Base-by-base conservation (phyloP, 2,329 filamentous ascomycete genomes). In the Fusarium sp. region DNA sequence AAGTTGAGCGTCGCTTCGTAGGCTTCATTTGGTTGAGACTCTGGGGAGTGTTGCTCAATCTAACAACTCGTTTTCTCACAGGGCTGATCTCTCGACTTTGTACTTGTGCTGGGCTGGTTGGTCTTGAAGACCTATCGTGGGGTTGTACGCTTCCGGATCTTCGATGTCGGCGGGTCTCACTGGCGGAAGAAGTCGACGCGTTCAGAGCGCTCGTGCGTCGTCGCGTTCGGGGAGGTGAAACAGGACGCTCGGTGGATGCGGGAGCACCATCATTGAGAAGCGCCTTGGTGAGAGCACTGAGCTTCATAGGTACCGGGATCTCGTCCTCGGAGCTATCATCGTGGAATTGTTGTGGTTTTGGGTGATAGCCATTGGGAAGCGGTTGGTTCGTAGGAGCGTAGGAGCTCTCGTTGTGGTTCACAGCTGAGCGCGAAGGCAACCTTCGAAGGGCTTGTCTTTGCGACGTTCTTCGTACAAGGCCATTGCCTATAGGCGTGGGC, bases 301-400 rank as follows among this genome's bases (percentile, higher is more conserved):
- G 92, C 83, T 96, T 97, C 89, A 96, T 94, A 75, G 94, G 94
- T 73, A 93, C 91, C 18, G 92, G 92, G 29, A 97, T 93, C 81
- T 98, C 95, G 76, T 98, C 95, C 81, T 98, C 95, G 25, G 95
- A 97, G 84, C 93, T 97, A 78, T 97, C 95, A 74, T 93, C 91
- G 72, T 78, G 71, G 64, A 79, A 90, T 63, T 79, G 85, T 50
- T 84, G 83, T 63, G 84, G 84, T 58, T 84, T 79, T 42, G 82
- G 81, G 45, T 80, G 72, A 53, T 84, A 81, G 52, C 77, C 70
- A 61, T 78, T 74, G 12, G 77, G 63, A 46, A 74, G 66, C 44
- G 75, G 63, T 30, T 77, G 66, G 18, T 73, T 70, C 2, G 77
- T 70, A 20, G 77, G 71, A 12, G 76, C 78, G 11, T 81, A 79